Conservation (phyloP, 352 stramenopile species). For the Bremia lactucae region DNA sequence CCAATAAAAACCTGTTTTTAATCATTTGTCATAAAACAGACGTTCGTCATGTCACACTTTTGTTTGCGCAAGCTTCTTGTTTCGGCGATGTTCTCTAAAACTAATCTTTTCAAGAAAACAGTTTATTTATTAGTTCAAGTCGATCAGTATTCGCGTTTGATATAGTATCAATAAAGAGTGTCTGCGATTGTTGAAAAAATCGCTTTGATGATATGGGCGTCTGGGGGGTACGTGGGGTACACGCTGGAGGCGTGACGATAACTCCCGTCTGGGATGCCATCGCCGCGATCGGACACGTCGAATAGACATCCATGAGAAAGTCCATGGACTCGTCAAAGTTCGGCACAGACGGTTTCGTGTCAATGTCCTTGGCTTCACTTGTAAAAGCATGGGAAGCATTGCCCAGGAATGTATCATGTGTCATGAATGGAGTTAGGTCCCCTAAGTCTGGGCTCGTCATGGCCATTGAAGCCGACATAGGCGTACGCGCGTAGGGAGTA, state of each 20-base stretch:
- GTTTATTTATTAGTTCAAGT: slow-evolving; percentile 20
- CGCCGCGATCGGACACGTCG: slow-evolving; percentile 30
- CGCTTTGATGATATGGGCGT: slow-evolving; percentile 10
- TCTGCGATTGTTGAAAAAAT: slow-evolving; percentile 2
- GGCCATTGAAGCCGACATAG: slow-evolving; percentile 7
- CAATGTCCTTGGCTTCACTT: slow-evolving; percentile 15
- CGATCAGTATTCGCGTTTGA: too few relatives aligned
- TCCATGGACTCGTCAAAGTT: slow-evolving; percentile 77
- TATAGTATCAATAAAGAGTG: too few relatives aligned
- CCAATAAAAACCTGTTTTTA: too few relatives aligned
- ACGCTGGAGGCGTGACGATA: slow-evolving; percentile 20
- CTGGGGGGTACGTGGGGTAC: slow-evolving; percentile 14
- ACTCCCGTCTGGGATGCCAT: slow-evolving; percentile 1
- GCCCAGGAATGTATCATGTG: slow-evolving; percentile 30
- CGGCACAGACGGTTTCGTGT: slow-evolving; percentile 25
- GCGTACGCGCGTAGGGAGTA: slow-evolving; percentile 2
- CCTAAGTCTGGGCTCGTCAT: slow-evolving; percentile 26
- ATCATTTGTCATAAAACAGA: too few relatives aligned
- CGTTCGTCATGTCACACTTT: too few relatives aligned
- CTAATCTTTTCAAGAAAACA: too few relatives aligned
- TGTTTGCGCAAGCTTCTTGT: too few relatives aligned
- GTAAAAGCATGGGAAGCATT: slow-evolving; percentile 21
- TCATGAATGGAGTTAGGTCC: slow-evolving; percentile 28
- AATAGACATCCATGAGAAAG: slow-evolving; percentile 72
- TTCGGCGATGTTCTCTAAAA: too few relatives aligned